Conservation (phyloP, 2,329 filamentous ascomycete species). For the Triangularia verruculosa region DNA sequence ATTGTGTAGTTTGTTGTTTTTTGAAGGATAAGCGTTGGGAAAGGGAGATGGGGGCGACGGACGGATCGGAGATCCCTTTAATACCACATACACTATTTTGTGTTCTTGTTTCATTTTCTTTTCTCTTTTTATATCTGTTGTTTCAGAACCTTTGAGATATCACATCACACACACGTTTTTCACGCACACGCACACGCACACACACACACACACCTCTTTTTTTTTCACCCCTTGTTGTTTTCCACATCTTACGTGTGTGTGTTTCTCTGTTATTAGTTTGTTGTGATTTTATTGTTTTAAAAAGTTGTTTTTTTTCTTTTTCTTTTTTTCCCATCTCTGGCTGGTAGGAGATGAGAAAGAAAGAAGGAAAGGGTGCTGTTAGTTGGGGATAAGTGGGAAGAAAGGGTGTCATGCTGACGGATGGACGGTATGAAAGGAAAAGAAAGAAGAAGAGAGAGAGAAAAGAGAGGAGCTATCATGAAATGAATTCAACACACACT, state of each 20-base stretch:
- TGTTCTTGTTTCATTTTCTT: slow-evolving; percentile 7
- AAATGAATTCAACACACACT: no score
- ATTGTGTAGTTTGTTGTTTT: not conserved
- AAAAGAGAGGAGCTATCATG: no score
- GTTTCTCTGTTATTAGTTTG: not conserved
- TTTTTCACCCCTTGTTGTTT: not conserved
- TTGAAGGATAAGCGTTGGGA: not conserved
- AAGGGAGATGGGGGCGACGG: not conserved
- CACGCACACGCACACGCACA: no score
- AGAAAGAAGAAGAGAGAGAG: not conserved
- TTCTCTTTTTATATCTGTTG: slow-evolving; percentile 2
- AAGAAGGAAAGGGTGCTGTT: not conserved
- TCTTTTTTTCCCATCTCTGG: not conserved
- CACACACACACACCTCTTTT: not conserved
- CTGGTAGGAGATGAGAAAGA: not conserved
- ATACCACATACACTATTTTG: slow-evolving; percentile 6
- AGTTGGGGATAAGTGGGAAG: not conserved
- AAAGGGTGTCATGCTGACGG: not conserved
- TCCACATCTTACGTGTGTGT: not conserved
- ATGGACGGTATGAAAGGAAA: not conserved
- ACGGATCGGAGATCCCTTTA: not conserved
- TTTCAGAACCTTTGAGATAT: not conserved
- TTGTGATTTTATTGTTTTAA: not conserved
- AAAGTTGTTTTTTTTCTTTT: not conserved
- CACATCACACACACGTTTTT: not conserved